These are phyloP conservation scores for Cordyceps cateniannulata DNA, from an alignment of 2,329 filamentous ascomycete species.

Conservation along the genomic window DNA sequence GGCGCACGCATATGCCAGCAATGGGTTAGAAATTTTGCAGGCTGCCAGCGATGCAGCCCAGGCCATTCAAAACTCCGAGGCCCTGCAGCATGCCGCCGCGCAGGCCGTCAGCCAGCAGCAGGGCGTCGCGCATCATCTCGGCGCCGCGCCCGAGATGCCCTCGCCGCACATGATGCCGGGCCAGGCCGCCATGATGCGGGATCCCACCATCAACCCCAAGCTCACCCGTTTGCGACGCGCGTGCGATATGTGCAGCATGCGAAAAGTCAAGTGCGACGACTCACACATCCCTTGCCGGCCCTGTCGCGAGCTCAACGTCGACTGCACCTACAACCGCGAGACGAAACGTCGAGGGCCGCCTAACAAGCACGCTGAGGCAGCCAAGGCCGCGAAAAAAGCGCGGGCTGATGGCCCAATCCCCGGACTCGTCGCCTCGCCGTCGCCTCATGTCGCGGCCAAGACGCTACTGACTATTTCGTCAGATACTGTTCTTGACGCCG, in stretches of 20 bases:
- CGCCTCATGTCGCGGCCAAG: conserved; percentile 42
- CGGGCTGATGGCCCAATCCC: conserved; percentile 28
- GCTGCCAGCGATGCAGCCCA: conserved; percentile 39
- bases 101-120: conserved; percentile 30
- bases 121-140: conserved; percentile 12
- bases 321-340: conserved; percentile 51
- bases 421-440: conserved; percentile 27
- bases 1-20: conserved; percentile 39
- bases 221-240: conserved; percentile 51
- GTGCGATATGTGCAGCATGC: conserved; percentile 56
- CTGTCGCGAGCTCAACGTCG: conserved; percentile 49
- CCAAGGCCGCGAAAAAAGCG: conserved; percentile 44
- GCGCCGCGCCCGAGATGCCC: conserved; percentile 17
- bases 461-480: conserved; percentile 40
- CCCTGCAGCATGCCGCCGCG: conserved; percentile 32
- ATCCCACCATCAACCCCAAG: conserved; percentile 41
- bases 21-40: conserved; percentile 39
- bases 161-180: conserved; percentile 20
- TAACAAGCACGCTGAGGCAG: conserved; percentile 52
- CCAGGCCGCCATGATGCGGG: conserved; percentile 22
- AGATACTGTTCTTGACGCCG: conserved; percentile 47
- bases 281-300: conserved; percentile 49
- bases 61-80: conserved; percentile 31
- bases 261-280: conserved; percentile 57
- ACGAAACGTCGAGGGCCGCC: conserved; percentile 54